phyloP scores from a whole-genome alignment of 2,329 filamentous ascomycete species.

The Aspergillus vadensis region DNA sequence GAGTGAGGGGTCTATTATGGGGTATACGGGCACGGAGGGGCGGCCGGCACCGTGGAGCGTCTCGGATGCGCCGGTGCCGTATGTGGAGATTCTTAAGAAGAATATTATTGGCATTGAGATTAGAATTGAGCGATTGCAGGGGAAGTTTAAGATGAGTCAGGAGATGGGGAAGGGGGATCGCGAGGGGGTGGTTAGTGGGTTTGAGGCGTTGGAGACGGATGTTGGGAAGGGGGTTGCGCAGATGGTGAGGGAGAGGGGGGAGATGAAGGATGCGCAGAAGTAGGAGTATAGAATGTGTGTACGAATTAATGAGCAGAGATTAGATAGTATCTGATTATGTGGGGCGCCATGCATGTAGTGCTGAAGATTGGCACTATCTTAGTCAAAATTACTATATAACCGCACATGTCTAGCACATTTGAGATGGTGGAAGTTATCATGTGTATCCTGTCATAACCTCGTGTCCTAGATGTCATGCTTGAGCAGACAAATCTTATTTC shows the following conservation, averaged over 20 bases:
- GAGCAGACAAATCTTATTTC: neutral
- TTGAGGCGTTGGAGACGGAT: conserved; percentile 49
- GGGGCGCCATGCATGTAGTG: no score
- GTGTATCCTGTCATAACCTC: no score
- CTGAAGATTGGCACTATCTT: no score
- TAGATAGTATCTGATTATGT: no score
- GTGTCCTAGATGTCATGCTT: no score
- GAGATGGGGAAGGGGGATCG: conserved; percentile 57
- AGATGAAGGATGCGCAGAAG: conserved; percentile 22
- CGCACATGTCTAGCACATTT: no score
- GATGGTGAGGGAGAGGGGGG: conserved; percentile 38
- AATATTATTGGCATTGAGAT: conserved; percentile 65
- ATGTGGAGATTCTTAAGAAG: conserved; percentile 60
- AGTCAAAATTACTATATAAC: no score
- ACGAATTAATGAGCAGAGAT: no score
- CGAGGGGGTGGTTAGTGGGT: conserved; percentile 61
- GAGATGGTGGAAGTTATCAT: no score
- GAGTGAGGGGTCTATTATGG: conserved; percentile 59
- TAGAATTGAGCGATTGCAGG: conserved; percentile 55
- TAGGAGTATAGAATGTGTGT: neutral
- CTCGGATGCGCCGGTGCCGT: conserved; percentile 59
- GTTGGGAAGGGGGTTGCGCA: conserved; percentile 37
- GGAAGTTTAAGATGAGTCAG: conserved; percentile 70
- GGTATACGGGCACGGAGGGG: conserved; percentile 36
- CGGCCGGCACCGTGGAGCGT: conserved; percentile 56